A percentile compares a stretch with the other conserved stretches of the same genome.
Evolutionary conservation across 2,329 filamentous ascomycete species (phyloP).

Genomic region (Aureobasidium sp.): DNA sequence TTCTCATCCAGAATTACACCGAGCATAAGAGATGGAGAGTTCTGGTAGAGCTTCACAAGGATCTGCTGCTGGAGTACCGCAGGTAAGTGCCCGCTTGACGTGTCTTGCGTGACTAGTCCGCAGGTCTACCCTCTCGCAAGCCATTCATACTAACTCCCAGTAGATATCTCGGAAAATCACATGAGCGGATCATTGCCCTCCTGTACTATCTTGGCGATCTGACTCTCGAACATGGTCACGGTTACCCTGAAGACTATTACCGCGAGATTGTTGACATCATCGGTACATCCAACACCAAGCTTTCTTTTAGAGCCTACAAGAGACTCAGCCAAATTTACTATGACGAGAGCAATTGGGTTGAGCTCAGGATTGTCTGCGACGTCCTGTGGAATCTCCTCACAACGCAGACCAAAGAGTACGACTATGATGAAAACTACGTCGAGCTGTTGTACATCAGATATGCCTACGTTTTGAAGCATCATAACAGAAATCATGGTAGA

Average conservation of each 20-base stretch:
- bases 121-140: not conserved
- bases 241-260: conserved; percentile 32
- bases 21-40: conserved; percentile 7
- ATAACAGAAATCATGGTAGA: conserved; percentile 32
- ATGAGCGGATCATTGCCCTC: conserved; percentile 40
- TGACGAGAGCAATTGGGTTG: conserved; percentile 36
- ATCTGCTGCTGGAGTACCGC: not conserved
- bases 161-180: conserved; percentile 24
- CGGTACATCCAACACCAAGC: not conserved
- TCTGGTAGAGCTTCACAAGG: conserved; percentile 8
- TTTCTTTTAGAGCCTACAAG: conserved; percentile 29
- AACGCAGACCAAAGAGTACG: conserved; percentile 37
- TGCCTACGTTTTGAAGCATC: conserved; percentile 34
- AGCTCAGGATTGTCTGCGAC: conserved; percentile 35
- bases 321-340: conserved; percentile 39
- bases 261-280: conserved; percentile 34
- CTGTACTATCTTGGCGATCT: conserved; percentile 37
- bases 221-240: conserved; percentile 3
- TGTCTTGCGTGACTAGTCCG: too few species aligned
- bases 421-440: conserved; percentile 32
- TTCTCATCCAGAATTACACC: not conserved
- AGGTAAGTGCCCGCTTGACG: not conserved
- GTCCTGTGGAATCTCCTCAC: conserved; percentile 39
- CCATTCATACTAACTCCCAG: not conserved
- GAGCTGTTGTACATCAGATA: conserved; percentile 39